Conservation (phyloP, 2,329 filamentous ascomycete genomes). For the Zymoseptoria pseudotritici region DNA sequence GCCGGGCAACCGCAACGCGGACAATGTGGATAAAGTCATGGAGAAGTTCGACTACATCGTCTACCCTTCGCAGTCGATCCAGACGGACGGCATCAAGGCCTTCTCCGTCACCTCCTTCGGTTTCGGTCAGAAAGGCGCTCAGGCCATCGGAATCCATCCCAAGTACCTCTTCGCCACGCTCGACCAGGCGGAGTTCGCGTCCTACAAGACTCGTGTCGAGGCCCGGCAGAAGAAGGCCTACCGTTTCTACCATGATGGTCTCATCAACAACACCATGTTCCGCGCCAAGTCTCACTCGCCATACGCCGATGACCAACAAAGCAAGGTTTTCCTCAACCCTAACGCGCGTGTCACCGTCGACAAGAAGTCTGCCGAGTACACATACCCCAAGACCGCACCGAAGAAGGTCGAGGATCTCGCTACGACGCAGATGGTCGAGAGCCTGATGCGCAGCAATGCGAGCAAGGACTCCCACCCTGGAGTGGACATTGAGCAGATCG, state of each 20-base stretch:
- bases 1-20: constrained; percentile 93
- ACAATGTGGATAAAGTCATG: constrained; percentile 94
- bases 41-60: constrained; percentile 97
- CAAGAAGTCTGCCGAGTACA: constrained; percentile 76
- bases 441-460: constrained; percentile 58
- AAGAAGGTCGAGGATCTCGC: constrained; percentile 55
- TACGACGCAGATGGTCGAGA: constrained; percentile 70
- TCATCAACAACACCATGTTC: constrained; percentile 97
- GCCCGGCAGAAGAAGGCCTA: constrained; percentile 97
- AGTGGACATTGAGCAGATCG: constrained; percentile 86
- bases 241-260: constrained; percentile 94
- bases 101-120: constrained; percentile 99
- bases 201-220: constrained; percentile 82
- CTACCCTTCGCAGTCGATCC: constrained; percentile 88
- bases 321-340: constrained; percentile 86
- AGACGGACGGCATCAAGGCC: constrained; percentile 96
- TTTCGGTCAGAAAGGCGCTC: constrained; percentile 97
- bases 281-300: constrained; percentile 88
- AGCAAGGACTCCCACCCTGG: constrained; percentile 65
- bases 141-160: constrained; percentile 93
- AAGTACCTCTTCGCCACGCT: constrained; percentile 94
- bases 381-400: constrained; percentile 62
- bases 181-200: constrained; percentile 71
- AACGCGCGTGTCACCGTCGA: constrained; percentile 76
- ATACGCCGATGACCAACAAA: constrained; percentile 81